Percentiles rank a stretch among this genome's conserved stretches.
These are phyloP conservation scores for Tetrahymena borealis DNA, from an alignment of 73 alveolate genomes.

Conservation along the genomic window DNA sequence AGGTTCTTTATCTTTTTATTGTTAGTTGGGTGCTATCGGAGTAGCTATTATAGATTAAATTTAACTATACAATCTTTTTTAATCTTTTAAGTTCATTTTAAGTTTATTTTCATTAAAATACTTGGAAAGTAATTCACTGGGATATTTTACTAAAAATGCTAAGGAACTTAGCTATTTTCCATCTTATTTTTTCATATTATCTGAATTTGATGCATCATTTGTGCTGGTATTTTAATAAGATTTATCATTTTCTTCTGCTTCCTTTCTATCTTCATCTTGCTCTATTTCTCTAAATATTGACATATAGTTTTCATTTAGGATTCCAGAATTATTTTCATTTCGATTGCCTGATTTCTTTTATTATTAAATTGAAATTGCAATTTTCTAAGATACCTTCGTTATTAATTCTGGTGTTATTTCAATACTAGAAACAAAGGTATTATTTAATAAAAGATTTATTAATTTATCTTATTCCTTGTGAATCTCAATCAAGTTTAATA, in stretches of 20 bases:
- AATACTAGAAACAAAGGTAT: background rate
- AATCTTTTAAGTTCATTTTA: background rate
- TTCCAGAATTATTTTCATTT: background rate
- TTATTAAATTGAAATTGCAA: background rate
- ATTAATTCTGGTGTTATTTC: background rate
- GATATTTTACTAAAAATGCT: background rate
- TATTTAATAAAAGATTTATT: background rate
- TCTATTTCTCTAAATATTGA: background rate
- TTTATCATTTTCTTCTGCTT: background rate
- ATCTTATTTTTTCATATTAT: background rate
- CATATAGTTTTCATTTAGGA: background rate
- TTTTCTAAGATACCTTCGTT: background rate
- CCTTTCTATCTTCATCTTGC: background rate
- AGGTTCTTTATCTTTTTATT: background rate
- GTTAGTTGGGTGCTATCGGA: background rate
- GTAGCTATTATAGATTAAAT: background rate
- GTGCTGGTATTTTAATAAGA: background rate
- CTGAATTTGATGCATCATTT: background rate
- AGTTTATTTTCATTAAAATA: background rate
- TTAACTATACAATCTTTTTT: background rate
- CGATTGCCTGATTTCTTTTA: no score
- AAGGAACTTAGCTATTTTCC: background rate
- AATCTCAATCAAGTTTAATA: background rate
- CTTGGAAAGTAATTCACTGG: background rate
- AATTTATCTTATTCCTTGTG: background rate